Percentiles rank a stretch among this genome's conserved stretches.
phyloP scores from a whole-genome alignment of 2,329 filamentous ascomycete genomes.

The Fusarium brachygibbosum region DNA sequence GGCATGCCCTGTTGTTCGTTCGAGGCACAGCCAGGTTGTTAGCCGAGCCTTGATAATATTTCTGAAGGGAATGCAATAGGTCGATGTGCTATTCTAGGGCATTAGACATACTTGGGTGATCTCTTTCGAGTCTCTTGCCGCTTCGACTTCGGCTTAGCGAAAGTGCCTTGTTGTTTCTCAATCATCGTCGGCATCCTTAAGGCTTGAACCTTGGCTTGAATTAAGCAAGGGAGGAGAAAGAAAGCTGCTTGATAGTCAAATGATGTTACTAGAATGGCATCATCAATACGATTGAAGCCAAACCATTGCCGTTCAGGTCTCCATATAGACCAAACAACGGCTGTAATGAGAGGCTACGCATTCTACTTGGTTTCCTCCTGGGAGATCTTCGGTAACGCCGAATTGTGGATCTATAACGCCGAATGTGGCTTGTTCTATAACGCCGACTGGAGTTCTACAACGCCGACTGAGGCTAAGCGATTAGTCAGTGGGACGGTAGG shows the following conservation, averaged over 20 bases:
- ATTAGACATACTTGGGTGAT: neutral
- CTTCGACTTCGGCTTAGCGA: neutral
- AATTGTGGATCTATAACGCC: neutral
- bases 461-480: no score
- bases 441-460: neutral
- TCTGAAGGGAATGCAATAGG: neutral
- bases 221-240: neutral
- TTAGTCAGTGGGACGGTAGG: neutral
- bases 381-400: neutral
- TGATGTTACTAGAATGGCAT: neutral
- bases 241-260: neutral
- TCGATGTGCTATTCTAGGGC: no score
- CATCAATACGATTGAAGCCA: neutral
- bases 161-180: neutral
- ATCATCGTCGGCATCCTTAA: neutral
- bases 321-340: neutral
- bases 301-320: neutral
- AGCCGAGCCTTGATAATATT: neutral
- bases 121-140: slow-evolving; percentile 1
- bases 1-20: neutral
- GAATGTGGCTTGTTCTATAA: neutral
- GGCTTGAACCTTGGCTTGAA: neutral
- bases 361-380: no score
- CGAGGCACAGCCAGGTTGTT: neutral
- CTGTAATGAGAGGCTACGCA: neutral